Evolutionary conservation across 1,139 yeast species (phyloP).

Genomic region (Chernovozyma aurita): DNA sequence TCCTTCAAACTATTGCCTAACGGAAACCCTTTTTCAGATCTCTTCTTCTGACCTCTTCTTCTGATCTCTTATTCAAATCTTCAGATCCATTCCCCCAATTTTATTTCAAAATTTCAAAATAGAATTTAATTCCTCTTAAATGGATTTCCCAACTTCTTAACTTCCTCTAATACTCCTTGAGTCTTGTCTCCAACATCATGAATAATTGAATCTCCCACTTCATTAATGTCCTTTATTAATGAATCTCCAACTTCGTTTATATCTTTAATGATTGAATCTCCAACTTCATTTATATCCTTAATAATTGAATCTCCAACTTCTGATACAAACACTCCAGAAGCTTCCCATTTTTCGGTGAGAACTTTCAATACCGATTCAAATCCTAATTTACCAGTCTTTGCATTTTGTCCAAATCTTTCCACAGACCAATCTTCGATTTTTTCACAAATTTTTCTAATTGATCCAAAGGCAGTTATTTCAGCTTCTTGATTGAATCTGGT

Average conservation of each 20-base stretch:
- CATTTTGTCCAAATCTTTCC: conserved; percentile 84
- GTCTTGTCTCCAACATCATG: conserved; percentile 24
- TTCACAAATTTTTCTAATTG: conserved; percentile 65
- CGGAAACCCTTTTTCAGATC: too few species aligned
- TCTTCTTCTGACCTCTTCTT: too few species aligned
- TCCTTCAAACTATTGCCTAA: too few species aligned
- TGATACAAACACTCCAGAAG: conserved; percentile 37
- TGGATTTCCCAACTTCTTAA: conserved; percentile 30
- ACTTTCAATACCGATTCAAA: conserved; percentile 72
- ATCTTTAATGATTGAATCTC: conserved; percentile 17
- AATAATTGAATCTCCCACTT: conserved; percentile 17
- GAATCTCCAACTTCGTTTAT: conserved; percentile 25
- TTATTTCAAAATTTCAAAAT: too few species aligned
- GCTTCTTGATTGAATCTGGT: conserved; percentile 82
- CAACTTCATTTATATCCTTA: conserved; percentile 21
- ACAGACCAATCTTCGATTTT: conserved; percentile 91
- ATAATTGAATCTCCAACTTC: conserved; percentile 23
- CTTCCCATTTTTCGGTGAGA: conserved; percentile 49
- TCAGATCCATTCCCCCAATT: too few species aligned
- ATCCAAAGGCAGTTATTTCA: conserved; percentile 80
- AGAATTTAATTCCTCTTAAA: conserved; percentile 14
- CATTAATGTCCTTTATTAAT: conserved; percentile 17
- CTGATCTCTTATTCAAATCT: too few species aligned
- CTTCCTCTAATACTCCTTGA: conserved; percentile 34
- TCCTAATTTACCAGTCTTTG: conserved; percentile 73